Evolutionary conservation across 108 stramenopile species (phyloP).

Genomic region (Skeletonema potamos): DNA sequence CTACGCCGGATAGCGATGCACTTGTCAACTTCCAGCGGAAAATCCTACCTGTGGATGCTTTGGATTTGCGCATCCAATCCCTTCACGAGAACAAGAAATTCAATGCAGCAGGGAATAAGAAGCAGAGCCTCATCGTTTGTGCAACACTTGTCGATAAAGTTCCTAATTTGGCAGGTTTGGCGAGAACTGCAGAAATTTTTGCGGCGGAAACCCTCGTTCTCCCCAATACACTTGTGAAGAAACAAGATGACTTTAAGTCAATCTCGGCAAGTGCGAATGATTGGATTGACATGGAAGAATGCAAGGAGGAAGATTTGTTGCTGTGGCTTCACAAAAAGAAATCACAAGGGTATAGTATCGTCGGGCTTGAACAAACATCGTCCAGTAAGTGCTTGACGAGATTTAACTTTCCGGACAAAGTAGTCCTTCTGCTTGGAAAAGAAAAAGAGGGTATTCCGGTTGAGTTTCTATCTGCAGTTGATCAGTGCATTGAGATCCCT

Average conservation of each 20-base stretch:
- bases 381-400: constrained; percentile 66
- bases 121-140: constrained; percentile 85
- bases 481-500: constrained; percentile 95
- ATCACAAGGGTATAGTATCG: constrained; percentile 74
- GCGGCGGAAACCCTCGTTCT: constrained; percentile 74
- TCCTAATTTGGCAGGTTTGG: constrained; percentile 86
- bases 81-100: constrained; percentile 46
- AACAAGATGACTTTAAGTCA: constrained; percentile 87
- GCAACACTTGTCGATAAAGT: constrained; percentile 89
- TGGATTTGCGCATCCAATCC: constrained; percentile 70
- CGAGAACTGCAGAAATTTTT: constrained; percentile 89
- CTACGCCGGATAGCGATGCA: constrained; percentile 5
- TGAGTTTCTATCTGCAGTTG: constrained; percentile 85
- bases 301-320: constrained; percentile 75
- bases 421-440: constrained; percentile 86
- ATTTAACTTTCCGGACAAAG: constrained; percentile 66
- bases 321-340: constrained; percentile 66
- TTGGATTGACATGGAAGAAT: constrained; percentile 91
- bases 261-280: constrained; percentile 83
- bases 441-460: constrained; percentile 96
- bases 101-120: constrained; percentile 77
- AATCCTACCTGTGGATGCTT: constrained; percentile 82
- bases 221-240: constrained; percentile 65
- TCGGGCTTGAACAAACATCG: constrained; percentile 91
- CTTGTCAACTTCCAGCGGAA: constrained; percentile 85